These are phyloP conservation scores for Apiotrichum gamsii DNA, from an alignment of 1,284 basidiomycete species.

Conservation along the genomic window DNA sequence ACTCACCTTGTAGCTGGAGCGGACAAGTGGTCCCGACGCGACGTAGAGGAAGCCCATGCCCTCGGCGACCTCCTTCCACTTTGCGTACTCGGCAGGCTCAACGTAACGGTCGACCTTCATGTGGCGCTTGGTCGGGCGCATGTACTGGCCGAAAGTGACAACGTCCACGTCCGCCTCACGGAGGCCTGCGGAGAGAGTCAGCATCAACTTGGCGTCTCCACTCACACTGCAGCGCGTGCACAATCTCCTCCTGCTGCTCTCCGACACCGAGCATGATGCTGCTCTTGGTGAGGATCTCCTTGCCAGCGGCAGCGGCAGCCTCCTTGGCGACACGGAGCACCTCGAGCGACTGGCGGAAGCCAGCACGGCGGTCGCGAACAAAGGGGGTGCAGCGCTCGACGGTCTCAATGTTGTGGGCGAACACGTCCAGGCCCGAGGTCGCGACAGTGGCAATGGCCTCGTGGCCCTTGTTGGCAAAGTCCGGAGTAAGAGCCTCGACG, in stretches of 20 bases:
- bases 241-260: slow-evolving; percentile 76
- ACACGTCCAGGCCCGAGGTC: slow-evolving; percentile 89
- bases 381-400: slow-evolving; percentile 87
- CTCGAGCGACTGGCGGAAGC: slow-evolving; percentile 79
- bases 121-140: slow-evolving; percentile 97
- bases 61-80: slow-evolving; percentile 85
- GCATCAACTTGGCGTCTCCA: slow-evolving; percentile 3
- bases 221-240: slow-evolving; percentile 75
- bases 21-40: slow-evolving; percentile 89
- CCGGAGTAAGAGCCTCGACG: slow-evolving; percentile 93
- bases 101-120: slow-evolving; percentile 99
- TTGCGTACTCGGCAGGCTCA: slow-evolving; percentile 82
- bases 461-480: slow-evolving; percentile 71
- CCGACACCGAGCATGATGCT: slow-evolving; percentile 99
- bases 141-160: slow-evolving; percentile 99
- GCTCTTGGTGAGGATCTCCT: slow-evolving; percentile 86
- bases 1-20: slow-evolving; percentile 81
- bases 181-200: slow-evolving; percentile 62
- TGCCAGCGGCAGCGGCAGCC: slow-evolving; percentile 68
- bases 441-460: slow-evolving; percentile 76
- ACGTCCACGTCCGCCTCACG: slow-evolving; percentile 87
- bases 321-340: slow-evolving; percentile 82
- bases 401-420: slow-evolving; percentile 97
- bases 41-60: slow-evolving; percentile 95
- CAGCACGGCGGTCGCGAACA: slow-evolving; percentile 90